A percentile compares a stretch with the other conserved stretches of the same genome.
Evolutionary conservation across 2,329 filamentous ascomycete genomes (phyloP).

Genomic region (Colletotrichum somersetense): DNA sequence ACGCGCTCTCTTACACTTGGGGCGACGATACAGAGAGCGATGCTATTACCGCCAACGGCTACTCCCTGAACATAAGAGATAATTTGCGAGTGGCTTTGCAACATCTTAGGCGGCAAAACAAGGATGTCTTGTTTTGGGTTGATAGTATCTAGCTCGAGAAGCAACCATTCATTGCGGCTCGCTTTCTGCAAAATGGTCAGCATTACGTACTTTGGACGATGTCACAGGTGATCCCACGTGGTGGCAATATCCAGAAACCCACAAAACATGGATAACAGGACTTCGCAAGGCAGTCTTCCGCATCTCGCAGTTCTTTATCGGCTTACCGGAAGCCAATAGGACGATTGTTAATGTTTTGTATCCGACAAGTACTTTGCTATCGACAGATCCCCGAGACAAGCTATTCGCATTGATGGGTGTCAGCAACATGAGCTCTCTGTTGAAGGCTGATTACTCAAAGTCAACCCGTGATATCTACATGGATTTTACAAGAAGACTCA

Average conservation of each 20-base stretch:
- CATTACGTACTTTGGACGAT: not conserved
- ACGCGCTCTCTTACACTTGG: slow-evolving; percentile 1
- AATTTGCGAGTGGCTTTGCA: not conserved
- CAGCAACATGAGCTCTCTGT: not conserved
- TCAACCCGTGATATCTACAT: not conserved
- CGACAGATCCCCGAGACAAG: not conserved
- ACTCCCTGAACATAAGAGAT: not conserved
- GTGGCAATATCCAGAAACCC: not conserved
- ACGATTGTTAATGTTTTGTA: not conserved
- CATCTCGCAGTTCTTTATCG: not conserved
- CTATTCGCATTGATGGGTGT: not conserved
- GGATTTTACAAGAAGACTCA: not conserved
- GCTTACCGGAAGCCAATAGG: not conserved
- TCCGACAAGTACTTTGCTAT: not conserved
- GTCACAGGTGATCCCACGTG: not conserved
- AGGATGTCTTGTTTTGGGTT: not conserved
- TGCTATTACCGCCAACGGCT: not conserved
- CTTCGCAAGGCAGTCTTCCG: not conserved
- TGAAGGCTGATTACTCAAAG: not conserved
- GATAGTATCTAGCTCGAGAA: not conserved
- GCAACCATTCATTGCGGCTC: not conserved
- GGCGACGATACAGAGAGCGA: not conserved
- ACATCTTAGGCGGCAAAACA: not conserved
- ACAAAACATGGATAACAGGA: not conserved
- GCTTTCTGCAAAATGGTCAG: not conserved